Evolutionary conservation across 192 early-diverging fungal genomes (phyloP).

Genomic region (Piromyces sp.): DNA sequence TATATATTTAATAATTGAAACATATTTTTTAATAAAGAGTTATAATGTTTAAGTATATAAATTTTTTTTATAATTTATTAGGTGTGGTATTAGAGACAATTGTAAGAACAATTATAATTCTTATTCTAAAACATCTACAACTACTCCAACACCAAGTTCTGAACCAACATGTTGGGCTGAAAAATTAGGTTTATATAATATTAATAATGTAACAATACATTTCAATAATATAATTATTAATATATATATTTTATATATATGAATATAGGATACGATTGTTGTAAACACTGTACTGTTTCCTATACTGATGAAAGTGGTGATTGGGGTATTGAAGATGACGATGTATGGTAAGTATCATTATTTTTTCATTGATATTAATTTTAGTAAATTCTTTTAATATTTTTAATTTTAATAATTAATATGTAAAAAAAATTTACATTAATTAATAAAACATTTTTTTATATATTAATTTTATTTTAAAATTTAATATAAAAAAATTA

Average conservation of each 20-base stretch:
- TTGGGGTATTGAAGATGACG: neutral
- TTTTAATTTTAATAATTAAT: too few relatives aligned
- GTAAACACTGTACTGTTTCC: neutral
- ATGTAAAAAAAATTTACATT: too few relatives aligned
- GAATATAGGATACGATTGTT: neutral
- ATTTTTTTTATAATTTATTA: neutral
- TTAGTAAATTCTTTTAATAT: neutral
- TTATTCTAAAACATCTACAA: neutral
- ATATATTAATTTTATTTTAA: too few relatives aligned
- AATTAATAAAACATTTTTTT: neutral
- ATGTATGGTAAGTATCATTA: neutral
- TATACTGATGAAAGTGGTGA: neutral
- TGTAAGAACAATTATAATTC: neutral
- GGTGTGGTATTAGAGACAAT: neutral
- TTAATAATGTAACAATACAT: too few relatives aligned
- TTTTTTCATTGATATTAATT: neutral
- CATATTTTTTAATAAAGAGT: too few relatives aligned
- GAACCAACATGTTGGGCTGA: neutral
- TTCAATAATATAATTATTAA: too few relatives aligned
- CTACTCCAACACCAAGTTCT: neutral
- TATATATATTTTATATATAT: too few relatives aligned
- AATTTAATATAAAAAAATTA: neutral
- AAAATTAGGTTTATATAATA: neutral
- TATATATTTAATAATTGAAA: too few relatives aligned
- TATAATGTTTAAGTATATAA: too few relatives aligned